phyloP scores from a whole-genome alignment of 257 asterid genomes.

The Ophiorrhiza pumila region DNA sequence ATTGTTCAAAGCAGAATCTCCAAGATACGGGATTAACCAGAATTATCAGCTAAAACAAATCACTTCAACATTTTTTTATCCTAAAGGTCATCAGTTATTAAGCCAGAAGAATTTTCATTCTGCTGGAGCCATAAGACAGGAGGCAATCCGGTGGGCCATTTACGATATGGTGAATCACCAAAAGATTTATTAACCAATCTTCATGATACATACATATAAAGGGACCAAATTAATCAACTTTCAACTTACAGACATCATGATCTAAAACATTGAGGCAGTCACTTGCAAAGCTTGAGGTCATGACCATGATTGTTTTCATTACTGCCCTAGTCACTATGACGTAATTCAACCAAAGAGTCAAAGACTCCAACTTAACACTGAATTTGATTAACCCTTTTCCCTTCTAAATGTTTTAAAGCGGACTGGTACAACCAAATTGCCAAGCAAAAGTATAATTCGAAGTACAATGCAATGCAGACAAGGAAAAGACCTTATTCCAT shows the following conservation, averaged over 20 bases:
- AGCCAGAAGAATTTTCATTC: neutral
- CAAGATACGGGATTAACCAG: conserved; percentile 13
- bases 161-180: too few relatives aligned
- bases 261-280: too few relatives aligned
- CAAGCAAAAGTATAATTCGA: neutral
- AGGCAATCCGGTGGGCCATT: neutral
- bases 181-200: neutral
- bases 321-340: too few relatives aligned
- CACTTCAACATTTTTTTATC: neutral
- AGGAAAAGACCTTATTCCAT: neutral
- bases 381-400: neutral
- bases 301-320: too few relatives aligned
- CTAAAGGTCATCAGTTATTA: neutral
- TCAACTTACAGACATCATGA: neutral
- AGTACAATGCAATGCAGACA: neutral
- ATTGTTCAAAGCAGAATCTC: conserved; percentile 16
- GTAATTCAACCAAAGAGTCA: too few relatives aligned
- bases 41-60: neutral
- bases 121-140: neutral
- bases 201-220: too few relatives aligned
- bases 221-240: neutral
- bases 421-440: neutral
- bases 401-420: neutral
- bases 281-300: too few relatives aligned
- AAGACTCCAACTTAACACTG: neutral